Evolutionary conservation across 371 early-diverging fungal genomes (phyloP), one percentile per base, ranked within the genome.

Genomic region (Apophysomyces variabilis): DNA sequence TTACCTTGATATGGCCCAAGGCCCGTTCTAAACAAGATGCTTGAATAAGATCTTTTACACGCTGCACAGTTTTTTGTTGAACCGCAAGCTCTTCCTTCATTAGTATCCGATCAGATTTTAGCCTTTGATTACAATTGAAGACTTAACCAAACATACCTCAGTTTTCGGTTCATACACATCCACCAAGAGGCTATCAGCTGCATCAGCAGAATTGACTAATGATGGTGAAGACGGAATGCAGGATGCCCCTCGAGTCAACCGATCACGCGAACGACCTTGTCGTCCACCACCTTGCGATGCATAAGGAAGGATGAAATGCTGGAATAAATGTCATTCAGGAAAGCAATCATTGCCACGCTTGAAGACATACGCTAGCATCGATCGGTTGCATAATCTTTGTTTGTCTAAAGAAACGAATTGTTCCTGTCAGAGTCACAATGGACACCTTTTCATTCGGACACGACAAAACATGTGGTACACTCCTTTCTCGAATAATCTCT

Each of bases 111-210:
- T n/a, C 21, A 14, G 36, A 38, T 3, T 32, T 44, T 13, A 11
- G 37, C 37, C 12, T 56, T 1, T 38, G 13, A 67, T 13, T 41
- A 11, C 11, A 41, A 41, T 41, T 13, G 13, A 41, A 11, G 12
- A 62, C 7, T 16, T 9, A 18, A 35, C 26, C 11, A 0, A 37
- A 38, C 50, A 43, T 66, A 78, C 76, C 46, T 65, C 70, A 38
- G 56, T 21, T 63, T 43, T 64, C 13, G 78, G 78, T 36, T 26
- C 60, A 47, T 76, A 72, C 50, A 68, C 68, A 26, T 79, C 78
- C 16, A 59, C 63, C 75, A 71, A 68, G 61, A 81, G 70, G 69
- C 59, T 60, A 61, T 47, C 66, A 26, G 32, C 3, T 26, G 32
- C 32, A 26, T 26, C 32, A 3, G 32, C 32, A 3, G 32, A 26